Conservation (phyloP, 225 moss, liverwort and hornwort species). For the Sphagnum contortum region DNA sequence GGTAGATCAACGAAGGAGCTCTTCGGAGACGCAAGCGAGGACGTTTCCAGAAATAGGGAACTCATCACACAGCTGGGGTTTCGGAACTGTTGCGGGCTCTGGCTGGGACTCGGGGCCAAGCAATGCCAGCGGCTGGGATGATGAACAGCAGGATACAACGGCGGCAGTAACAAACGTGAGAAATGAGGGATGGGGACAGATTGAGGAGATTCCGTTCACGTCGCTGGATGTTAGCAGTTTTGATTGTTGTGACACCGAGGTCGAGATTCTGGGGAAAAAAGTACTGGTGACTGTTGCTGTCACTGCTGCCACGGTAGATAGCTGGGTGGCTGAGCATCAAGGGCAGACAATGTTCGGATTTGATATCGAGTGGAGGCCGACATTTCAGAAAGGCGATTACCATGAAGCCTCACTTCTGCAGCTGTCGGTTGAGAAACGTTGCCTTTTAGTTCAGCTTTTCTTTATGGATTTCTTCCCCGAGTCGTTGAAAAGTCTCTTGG, state of each 20-base stretch:
- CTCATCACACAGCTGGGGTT: no score
- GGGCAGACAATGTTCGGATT: constrained; percentile 27
- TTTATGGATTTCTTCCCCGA: constrained; percentile 34
- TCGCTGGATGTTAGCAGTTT: constrained; percentile 10
- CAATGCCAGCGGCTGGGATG: background rate
- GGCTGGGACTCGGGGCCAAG: background rate
- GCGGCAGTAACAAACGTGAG: background rate
- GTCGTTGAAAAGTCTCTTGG: constrained; percentile 24
- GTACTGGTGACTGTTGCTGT: constrained; percentile 40
- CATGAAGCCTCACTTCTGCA: constrained; percentile 37
- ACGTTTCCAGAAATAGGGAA: no score
- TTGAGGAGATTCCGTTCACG: background rate
- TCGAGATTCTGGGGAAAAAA: constrained; percentile 21
- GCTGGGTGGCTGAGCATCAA: constrained; percentile 30
- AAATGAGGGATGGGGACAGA: background rate
- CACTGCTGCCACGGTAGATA: constrained; percentile 37
- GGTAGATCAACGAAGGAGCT: no score
- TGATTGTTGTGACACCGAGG: constrained; percentile 32
- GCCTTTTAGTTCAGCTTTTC: constrained; percentile 49
- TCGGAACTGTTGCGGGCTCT: no score
- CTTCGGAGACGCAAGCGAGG: no score
- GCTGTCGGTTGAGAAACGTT: constrained; percentile 34
- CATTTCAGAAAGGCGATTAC: constrained; percentile 31
- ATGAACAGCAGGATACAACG: background rate
- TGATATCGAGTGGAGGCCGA: constrained; percentile 52